These are phyloP conservation scores for Naganishia sp. DNA, from an alignment of 1,284 basidiomycete species.

Conservation along the genomic window DNA sequence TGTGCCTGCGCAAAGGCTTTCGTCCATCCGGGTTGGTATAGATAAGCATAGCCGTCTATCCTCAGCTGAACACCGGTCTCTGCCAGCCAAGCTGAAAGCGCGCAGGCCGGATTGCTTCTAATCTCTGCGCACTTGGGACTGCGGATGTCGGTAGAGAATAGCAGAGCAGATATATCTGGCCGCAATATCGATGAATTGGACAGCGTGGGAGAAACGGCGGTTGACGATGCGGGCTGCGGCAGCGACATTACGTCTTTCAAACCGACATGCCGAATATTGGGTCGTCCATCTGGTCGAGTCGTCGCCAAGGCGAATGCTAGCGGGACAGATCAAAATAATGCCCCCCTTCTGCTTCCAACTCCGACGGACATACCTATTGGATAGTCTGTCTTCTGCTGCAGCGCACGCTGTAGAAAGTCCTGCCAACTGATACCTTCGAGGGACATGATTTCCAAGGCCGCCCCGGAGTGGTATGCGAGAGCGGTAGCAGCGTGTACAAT, in stretches of 20 bases:
- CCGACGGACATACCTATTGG: conserved; percentile 3
- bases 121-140: conserved; percentile 22
- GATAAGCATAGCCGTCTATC: conserved; percentile 17
- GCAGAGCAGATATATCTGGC: conserved; percentile 12
- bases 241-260: conserved; percentile 17
- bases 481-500: no score
- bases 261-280: conserved; percentile 17
- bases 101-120: not conserved
- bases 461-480: no score
- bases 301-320: conserved; percentile 17
- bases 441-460: not conserved
- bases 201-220: not conserved
- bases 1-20: not conserved
- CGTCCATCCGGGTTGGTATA: conserved; percentile 13
- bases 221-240: not conserved
- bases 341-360: no score
- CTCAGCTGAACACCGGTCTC: conserved; percentile 16
- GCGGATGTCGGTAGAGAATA: conserved; percentile 19
- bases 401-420: not conserved
- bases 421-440: conserved; percentile 8
- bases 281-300: conserved; percentile 1
- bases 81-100: conserved; percentile 12
- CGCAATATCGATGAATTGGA: not conserved
- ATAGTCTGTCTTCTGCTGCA: conserved; percentile 15
- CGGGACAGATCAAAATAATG: not conserved